Base-by-base conservation (phyloP, 371 early-diverging fungal genomes). In the Mucor velutinosus region DNA sequence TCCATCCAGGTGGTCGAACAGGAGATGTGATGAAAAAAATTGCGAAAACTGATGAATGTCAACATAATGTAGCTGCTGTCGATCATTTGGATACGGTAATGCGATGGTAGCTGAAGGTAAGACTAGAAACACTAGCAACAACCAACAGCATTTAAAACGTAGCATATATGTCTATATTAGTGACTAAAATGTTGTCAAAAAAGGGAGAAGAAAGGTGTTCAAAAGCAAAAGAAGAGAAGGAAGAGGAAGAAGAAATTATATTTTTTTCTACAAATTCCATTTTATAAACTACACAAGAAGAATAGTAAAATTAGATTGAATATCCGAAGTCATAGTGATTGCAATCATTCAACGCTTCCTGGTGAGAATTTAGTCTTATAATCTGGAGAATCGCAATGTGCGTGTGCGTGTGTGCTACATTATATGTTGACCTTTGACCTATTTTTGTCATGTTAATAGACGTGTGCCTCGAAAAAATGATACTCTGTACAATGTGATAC, bases 1-100 rank as follows among this genome's bases (percentile, higher is more conserved):
- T 14, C 60, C 67, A 33, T 80, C 80, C 25, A 80, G 60, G 56
- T 79, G 79, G 19, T 80, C 77, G 47, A 77, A 72, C 14, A 74
- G 37, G 8, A 80, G 57, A 61, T 80, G 77, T 4, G 73, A 63
- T 11, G 80, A 71, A 30, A 73, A 56, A 0, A 74, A 58, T 14
- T 72, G 72, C 1, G 76, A 66, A 61, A 73, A 80, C 32, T 65
- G 69, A 33, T 55, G 47, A 2, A 75, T 65, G 41, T 80, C 77
- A 27, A 79, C 71, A 15, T 19, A 17, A 37, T 65, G 49, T 7
- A 25, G 51, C 12, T 58, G 33, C 15, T 66, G 37, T 60, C 17
- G 60, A 41, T 60, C 43, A 39, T 43, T 39, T 5, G 4, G 35
- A 19, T 51, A 51, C 14, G 33, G 58, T 37, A 58, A 37, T 37